Evolutionary conservation across 805 yeast genomes (phyloP).

Genomic region (Starmerella powellii): DNA sequence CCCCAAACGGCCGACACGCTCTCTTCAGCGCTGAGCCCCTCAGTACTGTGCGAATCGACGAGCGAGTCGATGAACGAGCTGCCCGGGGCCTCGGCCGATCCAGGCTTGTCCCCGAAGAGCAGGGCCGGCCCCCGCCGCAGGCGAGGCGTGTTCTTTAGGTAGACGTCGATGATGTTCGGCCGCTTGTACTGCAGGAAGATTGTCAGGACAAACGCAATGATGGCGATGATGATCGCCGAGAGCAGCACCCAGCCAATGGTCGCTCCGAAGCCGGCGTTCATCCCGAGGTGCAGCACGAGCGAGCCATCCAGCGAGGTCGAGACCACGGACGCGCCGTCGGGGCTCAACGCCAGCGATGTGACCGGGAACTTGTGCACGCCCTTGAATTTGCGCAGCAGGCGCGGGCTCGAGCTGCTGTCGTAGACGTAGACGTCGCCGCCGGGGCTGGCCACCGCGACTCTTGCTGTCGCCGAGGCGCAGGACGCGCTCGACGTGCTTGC

Average conservation of each 20-base stretch:
- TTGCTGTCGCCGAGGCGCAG: no score
- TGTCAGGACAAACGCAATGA: constrained; percentile 7
- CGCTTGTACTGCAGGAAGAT: not conserved
- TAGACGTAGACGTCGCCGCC: constrained; percentile 21
- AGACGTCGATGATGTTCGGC: not conserved
- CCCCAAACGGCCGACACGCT: not conserved
- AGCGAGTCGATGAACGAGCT: no score
- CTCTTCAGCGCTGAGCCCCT: not conserved
- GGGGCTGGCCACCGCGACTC: constrained; percentile 19
- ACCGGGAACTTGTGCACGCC: constrained; percentile 20
- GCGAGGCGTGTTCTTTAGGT: no score
- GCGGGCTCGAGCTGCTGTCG: not conserved
- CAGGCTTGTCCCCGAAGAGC: no score
- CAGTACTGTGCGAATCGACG: not conserved
- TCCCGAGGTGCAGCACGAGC: constrained; percentile 6
- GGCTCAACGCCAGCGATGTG: constrained; percentile 17
- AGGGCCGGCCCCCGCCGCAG: no score
- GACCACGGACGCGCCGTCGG: constrained; percentile 12
- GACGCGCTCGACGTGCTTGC: no score
- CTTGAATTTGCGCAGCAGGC: constrained; percentile 2
- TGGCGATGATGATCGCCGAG: constrained; percentile 12
- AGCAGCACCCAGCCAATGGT: constrained; percentile 17
- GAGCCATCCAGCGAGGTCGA: constrained; percentile 23
- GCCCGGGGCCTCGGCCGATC: no score
- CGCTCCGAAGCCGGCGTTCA: not conserved